These are phyloP conservation scores for Fusarium sp. DNA, from an alignment of 2,329 filamentous ascomycete species.

Conservation along the genomic window DNA sequence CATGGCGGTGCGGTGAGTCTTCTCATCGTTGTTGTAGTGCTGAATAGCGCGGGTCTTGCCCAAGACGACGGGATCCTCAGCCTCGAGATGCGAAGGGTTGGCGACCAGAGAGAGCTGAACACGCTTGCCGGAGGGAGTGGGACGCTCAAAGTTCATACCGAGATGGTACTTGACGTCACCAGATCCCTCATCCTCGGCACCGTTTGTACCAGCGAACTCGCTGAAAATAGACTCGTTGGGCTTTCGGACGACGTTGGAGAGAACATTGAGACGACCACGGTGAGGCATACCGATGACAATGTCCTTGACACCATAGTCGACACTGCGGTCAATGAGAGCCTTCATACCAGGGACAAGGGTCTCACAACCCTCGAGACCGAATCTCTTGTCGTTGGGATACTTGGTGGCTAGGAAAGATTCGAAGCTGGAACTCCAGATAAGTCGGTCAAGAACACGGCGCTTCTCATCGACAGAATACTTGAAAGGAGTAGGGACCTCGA, in stretches of 20 bases:
- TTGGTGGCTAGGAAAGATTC: constrained; percentile 95
- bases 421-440: constrained; percentile 99
- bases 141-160: constrained; percentile 99
- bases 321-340: constrained; percentile 95
- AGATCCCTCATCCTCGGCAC: constrained; percentile 92
- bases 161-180: constrained; percentile 99
- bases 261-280: constrained; percentile 95
- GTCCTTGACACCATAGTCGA: constrained; percentile 98
- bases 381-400: constrained; percentile 99
- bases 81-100: constrained; percentile 98
- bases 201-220: constrained; percentile 90
- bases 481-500: constrained; percentile 94
- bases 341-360: constrained; percentile 99
- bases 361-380: constrained; percentile 97
- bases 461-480: constrained; percentile 99
- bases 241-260: constrained; percentile 98
- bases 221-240: constrained; percentile 99
- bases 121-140: constrained; percentile 96
- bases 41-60: constrained; percentile 98
- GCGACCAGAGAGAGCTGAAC: constrained; percentile 98
- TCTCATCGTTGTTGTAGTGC: constrained; percentile 98
- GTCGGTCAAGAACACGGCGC: constrained; percentile 92
- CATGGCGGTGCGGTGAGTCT: constrained; percentile 89
- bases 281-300: constrained; percentile 99
- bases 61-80: constrained; percentile 96